phyloP scores from a whole-genome alignment of 208 protist species.

The Trypanosoma cruzi region DNA sequence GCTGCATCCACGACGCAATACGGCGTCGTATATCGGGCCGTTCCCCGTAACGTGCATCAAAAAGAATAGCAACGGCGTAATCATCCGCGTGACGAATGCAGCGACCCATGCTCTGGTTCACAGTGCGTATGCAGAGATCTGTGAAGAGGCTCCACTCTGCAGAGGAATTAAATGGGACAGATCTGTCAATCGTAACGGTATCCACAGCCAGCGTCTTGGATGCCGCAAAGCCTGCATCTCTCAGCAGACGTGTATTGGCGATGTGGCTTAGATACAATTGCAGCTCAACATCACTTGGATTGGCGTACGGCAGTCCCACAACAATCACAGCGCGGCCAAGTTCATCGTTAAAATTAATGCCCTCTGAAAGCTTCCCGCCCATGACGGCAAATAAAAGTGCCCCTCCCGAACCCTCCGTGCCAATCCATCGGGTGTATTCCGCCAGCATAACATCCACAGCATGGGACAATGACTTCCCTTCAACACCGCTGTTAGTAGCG shows the following conservation, averaged over 20 bases:
- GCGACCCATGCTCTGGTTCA: constrained; percentile 97
- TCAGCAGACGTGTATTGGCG: constrained; percentile 30
- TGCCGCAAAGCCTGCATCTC: not conserved
- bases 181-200: not conserved
- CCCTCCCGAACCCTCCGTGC: constrained; percentile 44
- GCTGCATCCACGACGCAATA: constrained; percentile 69
- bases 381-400: constrained; percentile 95
- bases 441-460: constrained; percentile 46
- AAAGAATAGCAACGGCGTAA: constrained; percentile 94
- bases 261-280: constrained; percentile 86
- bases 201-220: not conserved
- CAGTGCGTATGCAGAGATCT: constrained; percentile 95
- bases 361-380: constrained; percentile 97
- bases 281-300: constrained; percentile 90
- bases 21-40: constrained; percentile 46
- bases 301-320: constrained; percentile 97
- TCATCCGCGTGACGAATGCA: constrained; percentile 94
- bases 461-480: not conserved
- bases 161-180: constrained; percentile 33
- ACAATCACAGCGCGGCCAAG: constrained; percentile 94
- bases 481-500: not conserved
- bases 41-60: constrained; percentile 90
- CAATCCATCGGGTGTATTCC: constrained; percentile 65
- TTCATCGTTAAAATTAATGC: constrained; percentile 98
- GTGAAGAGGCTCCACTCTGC: constrained; percentile 84